Conservation (phyloP, 352 stramenopile genomes). For the Blastocystis sp. region DNA sequence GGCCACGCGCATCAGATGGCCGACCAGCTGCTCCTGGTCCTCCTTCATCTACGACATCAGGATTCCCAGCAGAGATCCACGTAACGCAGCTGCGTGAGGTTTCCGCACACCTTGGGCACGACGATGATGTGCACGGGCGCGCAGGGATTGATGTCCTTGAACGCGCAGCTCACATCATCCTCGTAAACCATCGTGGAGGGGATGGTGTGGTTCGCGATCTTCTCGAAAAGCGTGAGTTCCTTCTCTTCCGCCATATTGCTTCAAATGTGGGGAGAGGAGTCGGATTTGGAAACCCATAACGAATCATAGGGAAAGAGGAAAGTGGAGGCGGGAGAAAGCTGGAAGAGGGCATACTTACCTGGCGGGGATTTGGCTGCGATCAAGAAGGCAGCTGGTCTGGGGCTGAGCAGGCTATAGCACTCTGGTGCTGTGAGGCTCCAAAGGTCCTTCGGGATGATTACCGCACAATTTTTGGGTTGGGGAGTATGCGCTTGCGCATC, state of each 20-base stretch:
- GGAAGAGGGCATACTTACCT: conserved; percentile 35
- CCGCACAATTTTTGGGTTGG: conserved; percentile 63
- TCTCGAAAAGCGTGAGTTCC: conserved; percentile 71
- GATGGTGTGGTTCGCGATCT: conserved; percentile 68
- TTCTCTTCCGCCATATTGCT: conserved; percentile 18
- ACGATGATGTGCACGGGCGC: conserved; percentile 72
- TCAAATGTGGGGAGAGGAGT: no score
- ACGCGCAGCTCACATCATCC: conserved; percentile 66
- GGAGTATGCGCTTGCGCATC: conserved; percentile 66
- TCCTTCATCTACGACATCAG: conserved; percentile 40
- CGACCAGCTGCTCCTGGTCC: conserved; percentile 67
- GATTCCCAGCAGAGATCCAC: background rate
- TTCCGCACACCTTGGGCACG: conserved; percentile 60
- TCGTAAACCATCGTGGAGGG: conserved; percentile 71
- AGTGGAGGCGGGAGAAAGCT: background rate
- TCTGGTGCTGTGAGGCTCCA: conserved; percentile 63
- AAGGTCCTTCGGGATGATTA: conserved; percentile 37
- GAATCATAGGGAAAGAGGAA: background rate
- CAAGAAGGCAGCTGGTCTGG: conserved; percentile 61
- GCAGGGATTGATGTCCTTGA: conserved; percentile 70
- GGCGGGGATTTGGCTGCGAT: conserved; percentile 58
- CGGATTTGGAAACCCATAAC: background rate
- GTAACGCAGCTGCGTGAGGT: conserved; percentile 65
- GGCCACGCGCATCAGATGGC: conserved; percentile 65
- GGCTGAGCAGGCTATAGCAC: conserved; percentile 38